Evolutionary conservation across 1,284 basidiomycete genomes (phyloP).

Genomic region (Cryptococcus hybrid): DNA sequence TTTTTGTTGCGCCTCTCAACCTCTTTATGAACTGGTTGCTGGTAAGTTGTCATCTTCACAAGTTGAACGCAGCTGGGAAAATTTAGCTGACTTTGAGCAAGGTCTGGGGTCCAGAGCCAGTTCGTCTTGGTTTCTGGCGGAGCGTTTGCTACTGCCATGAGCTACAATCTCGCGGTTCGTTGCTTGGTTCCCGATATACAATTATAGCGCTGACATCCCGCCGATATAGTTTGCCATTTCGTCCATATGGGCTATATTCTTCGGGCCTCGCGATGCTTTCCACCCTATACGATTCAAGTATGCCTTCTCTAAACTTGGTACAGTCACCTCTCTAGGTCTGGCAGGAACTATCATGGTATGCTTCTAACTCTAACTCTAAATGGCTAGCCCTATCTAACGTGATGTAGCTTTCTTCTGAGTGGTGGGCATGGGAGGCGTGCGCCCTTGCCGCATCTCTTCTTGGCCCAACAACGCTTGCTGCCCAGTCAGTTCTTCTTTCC

Average conservation of each 20-base stretch:
- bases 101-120: conserved; percentile 78
- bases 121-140: conserved; percentile 92
- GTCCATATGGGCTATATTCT: conserved; percentile 69
- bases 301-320: conserved; percentile 68
- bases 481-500: conserved; percentile 56
- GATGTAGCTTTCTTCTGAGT: conserved; percentile 50
- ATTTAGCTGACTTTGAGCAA: conserved; percentile 8
- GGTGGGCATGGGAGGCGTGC: conserved; percentile 52
- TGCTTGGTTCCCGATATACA: conserved; percentile 10
- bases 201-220: neutral
- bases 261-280: conserved; percentile 78
- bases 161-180: conserved; percentile 74
- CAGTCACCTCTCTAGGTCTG: conserved; percentile 70
- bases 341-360: conserved; percentile 65
- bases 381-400: conserved; percentile 6
- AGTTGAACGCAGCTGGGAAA: conserved; percentile 7
- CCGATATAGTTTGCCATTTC: conserved; percentile 51
- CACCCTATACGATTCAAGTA: conserved; percentile 64
- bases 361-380: conserved; percentile 19
- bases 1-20: conserved; percentile 84
- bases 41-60: conserved; percentile 38
- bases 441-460: conserved; percentile 48
- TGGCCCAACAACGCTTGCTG: conserved; percentile 54
- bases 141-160: conserved; percentile 82
- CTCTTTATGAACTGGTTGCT: conserved; percentile 78